Conservation (phyloP, 169 alveolate species). For the Eimeria sp. region DNA sequence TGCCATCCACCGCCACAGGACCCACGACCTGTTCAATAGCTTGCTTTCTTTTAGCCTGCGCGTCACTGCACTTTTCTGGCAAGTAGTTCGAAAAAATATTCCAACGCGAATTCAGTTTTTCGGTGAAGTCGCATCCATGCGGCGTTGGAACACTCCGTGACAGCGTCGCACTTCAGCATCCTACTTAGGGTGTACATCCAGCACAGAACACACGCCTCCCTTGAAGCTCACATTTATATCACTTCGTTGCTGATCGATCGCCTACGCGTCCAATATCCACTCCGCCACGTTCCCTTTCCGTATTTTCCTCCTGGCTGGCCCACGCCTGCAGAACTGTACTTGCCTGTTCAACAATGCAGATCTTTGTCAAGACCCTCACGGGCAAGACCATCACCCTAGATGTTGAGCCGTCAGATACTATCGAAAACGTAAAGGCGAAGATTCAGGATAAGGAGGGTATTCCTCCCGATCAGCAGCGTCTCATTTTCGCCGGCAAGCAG, state of each 20-base stretch:
- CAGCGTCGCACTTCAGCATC: conserved; percentile 66
- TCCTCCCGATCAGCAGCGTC: conserved; percentile 99
- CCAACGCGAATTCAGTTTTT: conserved; percentile 27
- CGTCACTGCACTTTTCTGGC: neutral
- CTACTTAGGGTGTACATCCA: conserved; percentile 64
- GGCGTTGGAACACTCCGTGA: conserved; percentile 23
- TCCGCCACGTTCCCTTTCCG: neutral
- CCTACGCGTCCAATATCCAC: conserved; percentile 1
- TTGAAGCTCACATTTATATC: conserved; percentile 42
- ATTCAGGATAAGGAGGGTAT: conserved; percentile 90
- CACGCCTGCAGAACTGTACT: neutral
- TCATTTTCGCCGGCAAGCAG: conserved; percentile 99
- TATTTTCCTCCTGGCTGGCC: neutral
- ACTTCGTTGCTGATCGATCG: conserved; percentile 12
- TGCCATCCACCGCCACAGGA: conserved; percentile 54
- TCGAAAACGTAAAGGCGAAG: conserved; percentile 93
- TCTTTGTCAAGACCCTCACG: conserved; percentile 98
- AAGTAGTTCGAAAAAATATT: conserved; percentile 3
- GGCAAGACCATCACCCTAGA: conserved; percentile 98
- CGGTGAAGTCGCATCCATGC: neutral
- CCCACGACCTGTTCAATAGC: conserved; percentile 48
- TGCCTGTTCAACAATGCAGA: conserved; percentile 91
- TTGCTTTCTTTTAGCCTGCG: conserved; percentile 26
- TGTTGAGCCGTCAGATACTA: conserved; percentile 98
- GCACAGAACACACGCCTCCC: neutral